These are phyloP conservation scores for Cryphonectria nitschkei DNA, from an alignment of 2,329 filamentous ascomycete genomes.

Conservation along the genomic window DNA sequence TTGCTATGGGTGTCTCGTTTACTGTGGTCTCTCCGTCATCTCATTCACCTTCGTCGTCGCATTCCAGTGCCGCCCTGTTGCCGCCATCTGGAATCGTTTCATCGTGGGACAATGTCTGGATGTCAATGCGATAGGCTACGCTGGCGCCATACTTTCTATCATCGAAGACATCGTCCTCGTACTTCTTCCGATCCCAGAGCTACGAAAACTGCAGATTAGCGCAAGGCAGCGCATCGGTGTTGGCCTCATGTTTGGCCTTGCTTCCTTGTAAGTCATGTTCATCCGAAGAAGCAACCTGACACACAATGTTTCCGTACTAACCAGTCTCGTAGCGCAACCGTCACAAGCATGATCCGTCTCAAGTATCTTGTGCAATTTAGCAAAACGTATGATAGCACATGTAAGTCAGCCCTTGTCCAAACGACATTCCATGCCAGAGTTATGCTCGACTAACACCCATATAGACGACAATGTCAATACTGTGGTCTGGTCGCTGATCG, in stretches of 20 bases:
- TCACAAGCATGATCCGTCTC: neutral
- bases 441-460: neutral
- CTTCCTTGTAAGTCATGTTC: neutral
- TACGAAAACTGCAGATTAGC: neutral
- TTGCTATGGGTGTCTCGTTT: neutral
- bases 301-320: neutral
- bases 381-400: neutral
- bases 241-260: conserved; percentile 7
- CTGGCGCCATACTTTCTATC: neutral
- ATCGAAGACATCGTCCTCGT: neutral
- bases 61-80: neutral
- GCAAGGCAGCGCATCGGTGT: neutral
- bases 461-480: neutral
- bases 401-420: neutral
- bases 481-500: neutral
- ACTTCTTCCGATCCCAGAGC: neutral
- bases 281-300: neutral
- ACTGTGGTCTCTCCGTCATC: neutral
- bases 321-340: neutral
- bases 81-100: neutral
- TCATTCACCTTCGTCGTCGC: neutral
- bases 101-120: neutral
- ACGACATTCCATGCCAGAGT: neutral
- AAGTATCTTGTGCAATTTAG: conserved; percentile 3
- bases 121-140: conserved; percentile 1